These are phyloP conservation scores for Pilasporangium apinafurcum DNA, from an alignment of 352 stramenopile species.

Conservation along the genomic window DNA sequence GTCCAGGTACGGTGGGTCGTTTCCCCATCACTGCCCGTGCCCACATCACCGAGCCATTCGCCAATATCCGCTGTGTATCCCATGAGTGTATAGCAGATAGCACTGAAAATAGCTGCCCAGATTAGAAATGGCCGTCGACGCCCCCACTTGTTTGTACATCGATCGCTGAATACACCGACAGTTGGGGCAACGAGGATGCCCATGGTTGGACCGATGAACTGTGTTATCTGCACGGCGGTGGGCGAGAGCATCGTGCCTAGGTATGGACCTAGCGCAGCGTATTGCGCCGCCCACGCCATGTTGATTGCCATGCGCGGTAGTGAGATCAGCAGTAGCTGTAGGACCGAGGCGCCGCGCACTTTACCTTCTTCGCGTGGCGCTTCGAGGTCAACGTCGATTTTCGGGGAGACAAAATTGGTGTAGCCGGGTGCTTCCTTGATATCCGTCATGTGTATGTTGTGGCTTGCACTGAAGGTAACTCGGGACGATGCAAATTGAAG, in stretches of 20 bases:
- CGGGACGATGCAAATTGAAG: conserved; percentile 19
- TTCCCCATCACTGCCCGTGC: not conserved
- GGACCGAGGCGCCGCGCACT: conserved; percentile 11
- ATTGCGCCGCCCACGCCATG: conserved; percentile 58
- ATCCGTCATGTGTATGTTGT: no score
- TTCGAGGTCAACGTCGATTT: no score
- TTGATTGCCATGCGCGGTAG: conserved; percentile 49
- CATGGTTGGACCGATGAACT: conserved; percentile 15
- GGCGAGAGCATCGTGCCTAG: conserved; percentile 14
- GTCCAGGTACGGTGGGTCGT: no score
- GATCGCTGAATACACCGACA: conserved; percentile 14
- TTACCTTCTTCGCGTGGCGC: no score
- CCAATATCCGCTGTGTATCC: conserved; percentile 15
- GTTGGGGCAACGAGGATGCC: conserved; percentile 13
- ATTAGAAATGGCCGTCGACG: conserved; percentile 17
- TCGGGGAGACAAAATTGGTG: no score
- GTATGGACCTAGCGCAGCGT: conserved; percentile 15
- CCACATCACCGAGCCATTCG: conserved; percentile 7
- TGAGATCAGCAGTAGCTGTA: conserved; percentile 37
- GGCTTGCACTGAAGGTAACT: no score
- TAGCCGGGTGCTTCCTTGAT: conserved; percentile 4
- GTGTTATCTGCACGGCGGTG: conserved; percentile 12
- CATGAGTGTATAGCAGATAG: conserved; percentile 18
- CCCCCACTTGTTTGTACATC: conserved; percentile 7
- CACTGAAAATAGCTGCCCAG: conserved; percentile 4